Percentiles rank a stretch among this genome's conserved stretches.
These are phyloP conservation scores for Coemansia umbellata DNA, from an alignment of 192 early-diverging fungal species.

Conservation along the genomic window DNA sequence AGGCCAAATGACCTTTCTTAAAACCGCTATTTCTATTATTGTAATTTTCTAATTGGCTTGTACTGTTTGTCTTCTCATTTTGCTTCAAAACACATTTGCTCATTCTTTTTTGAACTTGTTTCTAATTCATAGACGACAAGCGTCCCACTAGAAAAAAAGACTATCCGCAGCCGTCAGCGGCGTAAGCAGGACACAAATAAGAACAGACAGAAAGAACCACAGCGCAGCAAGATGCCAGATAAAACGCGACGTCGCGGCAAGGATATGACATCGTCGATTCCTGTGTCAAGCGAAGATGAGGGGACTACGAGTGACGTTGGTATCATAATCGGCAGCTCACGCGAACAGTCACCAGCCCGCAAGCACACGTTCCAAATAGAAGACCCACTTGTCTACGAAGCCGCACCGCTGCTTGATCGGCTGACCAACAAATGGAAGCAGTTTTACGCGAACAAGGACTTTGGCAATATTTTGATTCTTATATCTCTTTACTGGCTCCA, in stretches of 20 bases:
- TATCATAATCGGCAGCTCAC: slow-evolving; percentile 32
- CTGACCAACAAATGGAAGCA: slow-evolving; percentile 17
- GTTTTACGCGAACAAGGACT: slow-evolving; percentile 50
- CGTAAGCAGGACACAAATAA: background rate
- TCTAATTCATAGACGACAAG: background rate
- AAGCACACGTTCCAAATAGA: slow-evolving; percentile 47
- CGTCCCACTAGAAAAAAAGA: background rate
- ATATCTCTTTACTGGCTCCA: slow-evolving; percentile 75
- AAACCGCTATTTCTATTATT: too few species aligned
- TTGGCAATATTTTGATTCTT: slow-evolving; percentile 53
- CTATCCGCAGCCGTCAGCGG: background rate
- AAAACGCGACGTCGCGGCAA: slow-evolving; percentile 28
- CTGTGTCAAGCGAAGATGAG: slow-evolving; percentile 11
- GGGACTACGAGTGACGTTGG: slow-evolving; percentile 24
- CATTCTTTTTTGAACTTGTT: too few species aligned
- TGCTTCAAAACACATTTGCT: too few species aligned
- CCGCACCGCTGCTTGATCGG: background rate
- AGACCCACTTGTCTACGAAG: slow-evolving; percentile 31
- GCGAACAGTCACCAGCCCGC: slow-evolving; percentile 15
- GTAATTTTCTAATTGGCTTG: too few species aligned
- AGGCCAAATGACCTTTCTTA: too few species aligned
- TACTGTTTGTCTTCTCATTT: too few species aligned
- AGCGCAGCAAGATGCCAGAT: slow-evolving; percentile 18
- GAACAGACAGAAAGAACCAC: background rate
- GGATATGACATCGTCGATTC: slow-evolving; percentile 6